Evolutionary conservation across 805 yeast genomes (phyloP).

Genomic region (Wickerhamiella qilinensis): DNA sequence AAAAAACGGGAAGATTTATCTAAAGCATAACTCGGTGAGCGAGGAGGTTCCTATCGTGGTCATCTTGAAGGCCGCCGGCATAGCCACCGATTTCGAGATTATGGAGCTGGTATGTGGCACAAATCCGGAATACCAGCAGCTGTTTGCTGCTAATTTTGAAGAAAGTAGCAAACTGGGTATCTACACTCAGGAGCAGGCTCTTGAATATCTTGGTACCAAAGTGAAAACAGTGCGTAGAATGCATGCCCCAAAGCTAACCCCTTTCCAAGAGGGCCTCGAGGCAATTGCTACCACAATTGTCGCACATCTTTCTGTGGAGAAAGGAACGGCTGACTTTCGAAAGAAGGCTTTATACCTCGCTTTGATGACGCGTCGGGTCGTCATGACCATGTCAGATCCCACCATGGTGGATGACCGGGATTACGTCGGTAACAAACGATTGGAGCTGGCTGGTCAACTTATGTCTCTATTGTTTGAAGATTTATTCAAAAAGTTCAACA

Average conservation of each 20-base stretch:
- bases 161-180: slow-evolving; percentile 78
- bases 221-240: slow-evolving; percentile 86
- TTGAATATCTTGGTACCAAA: slow-evolving; percentile 76
- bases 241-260: slow-evolving; percentile 62
- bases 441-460: slow-evolving; percentile 93
- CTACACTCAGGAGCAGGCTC: slow-evolving; percentile 84
- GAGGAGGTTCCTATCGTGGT: slow-evolving; percentile 94
- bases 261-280: slow-evolving; percentile 88
- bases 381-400: slow-evolving; percentile 90
- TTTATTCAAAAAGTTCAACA: slow-evolving; percentile 88
- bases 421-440: slow-evolving; percentile 93
- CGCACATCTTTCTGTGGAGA: slow-evolving; percentile 80
- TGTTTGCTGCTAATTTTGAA: slow-evolving; percentile 85
- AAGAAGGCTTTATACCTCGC: slow-evolving; percentile 92
- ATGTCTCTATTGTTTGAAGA: slow-evolving; percentile 93
- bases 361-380: slow-evolving; percentile 89
- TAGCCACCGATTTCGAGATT: slow-evolving; percentile 81
- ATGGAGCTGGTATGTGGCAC: slow-evolving; percentile 89
- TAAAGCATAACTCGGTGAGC: slow-evolving; percentile 87
- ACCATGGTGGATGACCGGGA: slow-evolving; percentile 96
- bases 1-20: slow-evolving; percentile 71
- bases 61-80: slow-evolving; percentile 87
- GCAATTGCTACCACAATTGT: slow-evolving; percentile 80
- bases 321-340: slow-evolving; percentile 53
- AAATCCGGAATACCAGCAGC: slow-evolving; percentile 75